Percentiles rank a stretch among this genome's conserved stretches.
phyloP scores from a whole-genome alignment of 1,284 basidiomycete species.

The Phellinidium pouzarii region DNA sequence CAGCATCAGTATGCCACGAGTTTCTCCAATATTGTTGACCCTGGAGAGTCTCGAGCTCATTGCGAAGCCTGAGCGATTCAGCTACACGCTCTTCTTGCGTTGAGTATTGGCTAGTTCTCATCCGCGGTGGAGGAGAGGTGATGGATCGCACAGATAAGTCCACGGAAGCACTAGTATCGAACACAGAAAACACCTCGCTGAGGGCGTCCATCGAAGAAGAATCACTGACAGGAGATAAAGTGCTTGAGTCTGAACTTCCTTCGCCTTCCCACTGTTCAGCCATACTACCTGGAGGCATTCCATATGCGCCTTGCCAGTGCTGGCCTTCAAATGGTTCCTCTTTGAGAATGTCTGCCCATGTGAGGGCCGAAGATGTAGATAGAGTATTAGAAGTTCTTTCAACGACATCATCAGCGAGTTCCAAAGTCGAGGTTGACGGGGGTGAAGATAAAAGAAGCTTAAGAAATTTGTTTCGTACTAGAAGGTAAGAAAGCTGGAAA shows the following conservation, averaged over 20 bases:
- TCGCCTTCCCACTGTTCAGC: slow-evolving; percentile 36
- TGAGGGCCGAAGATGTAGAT: slow-evolving; percentile 36
- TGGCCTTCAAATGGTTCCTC: slow-evolving; percentile 76
- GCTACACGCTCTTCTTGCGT: slow-evolving; percentile 1
- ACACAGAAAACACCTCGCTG: slow-evolving; percentile 37
- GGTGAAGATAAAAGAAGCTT: slow-evolving; percentile 53
- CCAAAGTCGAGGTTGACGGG: slow-evolving; percentile 40
- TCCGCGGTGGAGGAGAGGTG: slow-evolving; percentile 4
- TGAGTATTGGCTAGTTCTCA: neutral
- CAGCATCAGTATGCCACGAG: slow-evolving; percentile 46
- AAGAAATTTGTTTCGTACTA: neutral
- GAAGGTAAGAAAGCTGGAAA: neutral
- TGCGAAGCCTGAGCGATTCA: slow-evolving; percentile 34
- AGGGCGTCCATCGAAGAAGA: slow-evolving; percentile 36
- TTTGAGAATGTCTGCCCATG: slow-evolving; percentile 68
- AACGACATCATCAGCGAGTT: slow-evolving; percentile 45
- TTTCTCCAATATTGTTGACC: slow-evolving; percentile 63
- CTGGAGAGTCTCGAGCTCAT: slow-evolving; percentile 51
- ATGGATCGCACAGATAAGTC: slow-evolving; percentile 23
- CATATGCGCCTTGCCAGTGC: slow-evolving; percentile 65
- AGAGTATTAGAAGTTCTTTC: slow-evolving; percentile 41
- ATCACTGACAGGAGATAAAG: slow-evolving; percentile 41
- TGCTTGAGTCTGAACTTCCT: slow-evolving; percentile 38
- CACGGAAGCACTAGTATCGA: slow-evolving; percentile 38
- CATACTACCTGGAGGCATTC: slow-evolving; percentile 36